Evolutionary conservation across 176 grass and related monocot genomes (phyloP).

Genomic region (Triticum turgidum): DNA sequence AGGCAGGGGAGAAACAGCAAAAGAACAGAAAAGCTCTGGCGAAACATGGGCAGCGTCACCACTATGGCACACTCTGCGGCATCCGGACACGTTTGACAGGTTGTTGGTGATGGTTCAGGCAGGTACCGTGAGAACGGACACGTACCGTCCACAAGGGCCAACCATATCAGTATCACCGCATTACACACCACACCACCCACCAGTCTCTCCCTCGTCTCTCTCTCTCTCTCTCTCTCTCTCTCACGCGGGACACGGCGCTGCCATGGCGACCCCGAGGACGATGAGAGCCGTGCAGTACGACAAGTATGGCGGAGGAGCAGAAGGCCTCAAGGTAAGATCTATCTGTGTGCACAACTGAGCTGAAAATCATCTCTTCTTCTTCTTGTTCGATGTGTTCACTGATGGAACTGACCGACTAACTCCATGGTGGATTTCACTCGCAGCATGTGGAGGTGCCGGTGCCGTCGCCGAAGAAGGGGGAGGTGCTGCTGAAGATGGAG

Average conservation of each 20-base stretch:
- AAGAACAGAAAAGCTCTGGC: too few relatives aligned
- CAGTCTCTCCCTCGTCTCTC: too few relatives aligned
- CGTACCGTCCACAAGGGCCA: neutral
- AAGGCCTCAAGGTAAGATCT: constrained; percentile 55
- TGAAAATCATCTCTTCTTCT: neutral
- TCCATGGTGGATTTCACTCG: neutral
- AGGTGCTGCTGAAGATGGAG: constrained; percentile 67
- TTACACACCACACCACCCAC: neutral
- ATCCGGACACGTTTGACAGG: too few relatives aligned
- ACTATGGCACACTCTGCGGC: too few relatives aligned
- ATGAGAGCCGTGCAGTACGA: constrained; percentile 78
- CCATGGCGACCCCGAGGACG: constrained; percentile 54
- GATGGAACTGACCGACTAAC: neutral
- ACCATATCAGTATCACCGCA: neutral
- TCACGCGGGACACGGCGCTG: neutral
- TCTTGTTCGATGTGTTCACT: neutral
- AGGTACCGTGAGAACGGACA: neutral
- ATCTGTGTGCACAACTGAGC: neutral
- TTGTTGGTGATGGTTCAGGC: too few relatives aligned
- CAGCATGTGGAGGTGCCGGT: constrained; percentile 44
- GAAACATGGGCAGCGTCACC: too few relatives aligned
- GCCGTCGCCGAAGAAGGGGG: constrained; percentile 53
- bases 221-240: too few relatives aligned
- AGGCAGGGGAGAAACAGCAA: too few relatives aligned
- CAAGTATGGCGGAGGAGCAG: constrained; percentile 54